Conservation (phyloP, 495 filamentous ascomycete genomes). For the Letharia lupina region DNA sequence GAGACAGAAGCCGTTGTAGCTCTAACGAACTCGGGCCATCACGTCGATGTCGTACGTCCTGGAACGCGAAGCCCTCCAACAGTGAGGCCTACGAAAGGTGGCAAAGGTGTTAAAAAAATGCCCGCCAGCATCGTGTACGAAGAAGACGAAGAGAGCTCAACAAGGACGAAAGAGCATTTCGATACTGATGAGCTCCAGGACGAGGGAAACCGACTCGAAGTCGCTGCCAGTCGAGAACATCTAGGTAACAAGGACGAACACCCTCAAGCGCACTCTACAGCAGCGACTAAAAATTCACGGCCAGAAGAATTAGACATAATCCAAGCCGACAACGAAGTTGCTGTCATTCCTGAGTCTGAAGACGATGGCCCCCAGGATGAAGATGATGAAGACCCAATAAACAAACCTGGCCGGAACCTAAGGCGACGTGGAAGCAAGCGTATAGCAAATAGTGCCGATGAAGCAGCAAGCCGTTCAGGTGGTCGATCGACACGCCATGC, state of each 20-base stretch:
- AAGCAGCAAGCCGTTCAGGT: conserved; percentile 29
- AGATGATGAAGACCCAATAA: conserved; percentile 58
- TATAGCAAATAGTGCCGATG: conserved; percentile 30
- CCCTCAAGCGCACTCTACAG: conserved; percentile 29
- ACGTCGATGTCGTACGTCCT: conserved; percentile 50
- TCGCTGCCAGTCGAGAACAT: conserved; percentile 25
- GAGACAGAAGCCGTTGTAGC: conserved; percentile 52
- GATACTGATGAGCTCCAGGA: conserved; percentile 31
- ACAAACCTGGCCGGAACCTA: conserved; percentile 40
- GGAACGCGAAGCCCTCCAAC: conserved; percentile 61
- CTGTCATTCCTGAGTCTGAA: conserved; percentile 45
- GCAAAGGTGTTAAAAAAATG: conserved; percentile 54
- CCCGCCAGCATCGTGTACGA: conserved; percentile 49
- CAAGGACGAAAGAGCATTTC: conserved; percentile 27
- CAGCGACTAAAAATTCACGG: conserved; percentile 33
- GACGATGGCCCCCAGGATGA: conserved; percentile 44
- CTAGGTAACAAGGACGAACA: conserved; percentile 34
- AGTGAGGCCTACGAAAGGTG: conserved; percentile 47
- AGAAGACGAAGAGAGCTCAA: conserved; percentile 48
- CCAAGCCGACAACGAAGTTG: conserved; percentile 38
- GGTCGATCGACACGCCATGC: conserved; percentile 41
- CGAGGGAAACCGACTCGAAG: conserved; percentile 26
- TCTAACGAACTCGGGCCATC: conserved; percentile 68
- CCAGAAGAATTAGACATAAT: conserved; percentile 29
- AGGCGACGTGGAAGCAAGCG: conserved; percentile 36